These are phyloP conservation scores for Eucalyptus cloeziana DNA, from an alignment of 345 rosid species.

Conservation along the genomic window DNA sequence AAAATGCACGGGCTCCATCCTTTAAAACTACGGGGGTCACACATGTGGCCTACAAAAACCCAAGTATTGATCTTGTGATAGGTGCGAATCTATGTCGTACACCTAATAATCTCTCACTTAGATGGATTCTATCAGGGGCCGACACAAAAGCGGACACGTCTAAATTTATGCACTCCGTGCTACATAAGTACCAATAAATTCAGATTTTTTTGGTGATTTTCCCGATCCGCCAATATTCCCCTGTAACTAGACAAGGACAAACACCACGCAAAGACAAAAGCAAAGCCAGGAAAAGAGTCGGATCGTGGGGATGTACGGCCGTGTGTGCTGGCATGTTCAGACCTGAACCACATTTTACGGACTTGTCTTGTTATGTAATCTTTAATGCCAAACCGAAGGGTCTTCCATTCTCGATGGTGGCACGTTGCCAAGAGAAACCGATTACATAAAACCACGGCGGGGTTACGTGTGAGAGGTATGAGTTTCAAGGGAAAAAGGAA, in stretches of 20 bases:
- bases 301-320: background rate
- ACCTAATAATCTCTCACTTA: background rate
- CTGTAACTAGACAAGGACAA: background rate
- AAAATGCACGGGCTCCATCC: background rate
- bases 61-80: accelerated
- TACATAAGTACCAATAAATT: too few species aligned
- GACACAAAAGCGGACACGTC: background rate
- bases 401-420: background rate
- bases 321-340: background rate
- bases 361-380: background rate
- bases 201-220: background rate
- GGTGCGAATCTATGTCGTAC: accelerated
- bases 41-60: background rate
- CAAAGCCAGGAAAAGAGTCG: background rate
- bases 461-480: background rate
- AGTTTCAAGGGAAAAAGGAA: background rate
- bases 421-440: background rate
- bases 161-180: background rate
- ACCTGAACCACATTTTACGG: background rate
- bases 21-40: accelerated
- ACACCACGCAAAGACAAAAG: background rate
- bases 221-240: accelerated
- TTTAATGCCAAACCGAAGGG: background rate
- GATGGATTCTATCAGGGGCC: background rate
- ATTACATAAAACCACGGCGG: background rate